These are phyloP conservation scores for Candida endomychidarum DNA, from an alignment of 805 yeast species.

Conservation along the genomic window DNA sequence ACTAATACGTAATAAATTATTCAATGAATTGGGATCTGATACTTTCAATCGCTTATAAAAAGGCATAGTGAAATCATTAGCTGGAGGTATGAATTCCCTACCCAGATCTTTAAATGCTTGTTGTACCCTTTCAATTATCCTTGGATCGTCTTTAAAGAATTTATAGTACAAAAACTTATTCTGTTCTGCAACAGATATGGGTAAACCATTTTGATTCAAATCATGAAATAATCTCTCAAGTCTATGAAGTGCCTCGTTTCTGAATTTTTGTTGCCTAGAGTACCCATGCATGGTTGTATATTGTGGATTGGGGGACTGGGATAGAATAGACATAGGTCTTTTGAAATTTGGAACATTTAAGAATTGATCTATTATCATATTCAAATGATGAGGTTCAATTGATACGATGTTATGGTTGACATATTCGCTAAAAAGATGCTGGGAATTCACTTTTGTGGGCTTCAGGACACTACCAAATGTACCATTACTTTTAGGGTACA, in stretches of 20 bases:
- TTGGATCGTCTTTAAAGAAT: slow-evolving; percentile 31
- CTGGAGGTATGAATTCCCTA: neutral
- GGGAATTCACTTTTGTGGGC: neutral
- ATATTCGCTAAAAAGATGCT: neutral
- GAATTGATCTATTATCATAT: slow-evolving; percentile 26
- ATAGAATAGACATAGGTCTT: slow-evolving; percentile 24
- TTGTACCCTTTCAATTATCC: slow-evolving; percentile 18
- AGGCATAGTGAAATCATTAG: slow-evolving; percentile 19
- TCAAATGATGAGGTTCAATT: slow-evolving; percentile 26
- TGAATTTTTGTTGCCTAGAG: slow-evolving; percentile 21
- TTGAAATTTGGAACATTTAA: slow-evolving; percentile 25
- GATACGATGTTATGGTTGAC: slow-evolving; percentile 17
- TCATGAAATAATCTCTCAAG: slow-evolving; percentile 29
- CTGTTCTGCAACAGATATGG: slow-evolving; percentile 31
- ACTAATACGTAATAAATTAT: slow-evolving; percentile 15
- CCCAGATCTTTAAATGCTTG: slow-evolving; percentile 4
- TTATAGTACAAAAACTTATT: slow-evolving; percentile 26
- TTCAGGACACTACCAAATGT: slow-evolving; percentile 2
- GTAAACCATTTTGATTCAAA: slow-evolving; percentile 23
- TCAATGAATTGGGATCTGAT: slow-evolving; percentile 11
- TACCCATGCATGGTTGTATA: slow-evolving; percentile 16
- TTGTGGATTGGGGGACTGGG: neutral
- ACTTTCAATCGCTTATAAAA: slow-evolving; percentile 20
- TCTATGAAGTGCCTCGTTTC: slow-evolving; percentile 18
- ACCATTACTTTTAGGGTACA: slow-evolving; percentile 19